Conservation (phyloP, 257 asterid species). For the Salvia miltiorrhiza region DNA sequence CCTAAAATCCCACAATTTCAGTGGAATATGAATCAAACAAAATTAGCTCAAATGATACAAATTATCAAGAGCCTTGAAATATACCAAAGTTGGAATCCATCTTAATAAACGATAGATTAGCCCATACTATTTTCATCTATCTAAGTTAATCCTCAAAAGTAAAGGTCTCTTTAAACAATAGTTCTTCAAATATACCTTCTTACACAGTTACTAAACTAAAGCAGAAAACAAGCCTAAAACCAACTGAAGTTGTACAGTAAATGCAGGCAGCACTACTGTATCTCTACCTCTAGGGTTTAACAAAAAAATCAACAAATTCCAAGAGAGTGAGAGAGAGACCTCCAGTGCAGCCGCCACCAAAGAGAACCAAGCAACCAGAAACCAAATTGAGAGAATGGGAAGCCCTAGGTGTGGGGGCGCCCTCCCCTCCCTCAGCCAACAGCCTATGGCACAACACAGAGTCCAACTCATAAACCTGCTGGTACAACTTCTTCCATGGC, state of each 20-base stretch:
- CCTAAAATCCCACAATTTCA: too few species aligned
- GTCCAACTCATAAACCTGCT: constrained; percentile 57
- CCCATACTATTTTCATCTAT: too few species aligned
- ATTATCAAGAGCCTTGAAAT: too few species aligned
- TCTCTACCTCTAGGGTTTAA: neutral
- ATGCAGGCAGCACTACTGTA: neutral
- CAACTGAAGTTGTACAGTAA: neutral
- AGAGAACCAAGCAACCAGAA: constrained; percentile 70
- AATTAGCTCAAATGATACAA: too few species aligned
- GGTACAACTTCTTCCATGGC: constrained; percentile 73
- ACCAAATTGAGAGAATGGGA: constrained; percentile 83
- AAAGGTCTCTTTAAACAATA: neutral
- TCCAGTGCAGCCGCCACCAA: constrained; percentile 95
- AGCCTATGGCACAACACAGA: constrained; percentile 53
- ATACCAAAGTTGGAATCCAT: too few species aligned
- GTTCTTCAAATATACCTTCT: neutral
- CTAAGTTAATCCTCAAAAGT: too few species aligned
- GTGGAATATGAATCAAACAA: too few species aligned
- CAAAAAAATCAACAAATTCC: neutral
- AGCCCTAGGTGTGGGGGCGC: constrained; percentile 73
- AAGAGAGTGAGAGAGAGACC: constrained; percentile 40
- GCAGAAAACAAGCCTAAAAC: neutral
- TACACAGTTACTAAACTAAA: neutral
- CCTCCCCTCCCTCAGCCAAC: constrained; percentile 27
- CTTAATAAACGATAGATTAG: too few species aligned